Percentiles rank a stretch among this genome's conserved stretches.
phyloP scores from a whole-genome alignment of 768 basidiomycete genomes.

The Hemileccinum rubropunctum region DNA sequence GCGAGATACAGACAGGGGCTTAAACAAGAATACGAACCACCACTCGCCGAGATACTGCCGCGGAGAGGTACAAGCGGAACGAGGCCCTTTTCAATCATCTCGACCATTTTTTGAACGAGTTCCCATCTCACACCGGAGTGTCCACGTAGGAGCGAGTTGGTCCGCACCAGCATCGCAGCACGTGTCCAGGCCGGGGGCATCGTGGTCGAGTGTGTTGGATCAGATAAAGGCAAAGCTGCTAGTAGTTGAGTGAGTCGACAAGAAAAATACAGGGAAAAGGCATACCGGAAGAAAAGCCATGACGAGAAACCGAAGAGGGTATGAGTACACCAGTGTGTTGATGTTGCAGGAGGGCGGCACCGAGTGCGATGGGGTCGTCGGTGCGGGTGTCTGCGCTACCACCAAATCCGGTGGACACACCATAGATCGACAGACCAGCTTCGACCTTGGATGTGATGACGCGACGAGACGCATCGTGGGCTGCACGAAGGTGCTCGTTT shows the following conservation, averaged over 20 bases:
- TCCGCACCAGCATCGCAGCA: slow-evolving; percentile 81
- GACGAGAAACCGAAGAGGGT: slow-evolving; percentile 44
- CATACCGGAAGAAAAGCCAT: slow-evolving; percentile 3
- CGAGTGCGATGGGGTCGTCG: slow-evolving; percentile 66
- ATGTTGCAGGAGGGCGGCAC: slow-evolving; percentile 81
- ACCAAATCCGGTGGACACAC: slow-evolving; percentile 83
- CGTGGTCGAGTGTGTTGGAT: slow-evolving; percentile 61
- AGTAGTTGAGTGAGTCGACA: neutral
- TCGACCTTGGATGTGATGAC: slow-evolving; percentile 67
- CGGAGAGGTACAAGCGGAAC: slow-evolving; percentile 80
- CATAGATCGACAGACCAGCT: slow-evolving; percentile 71
- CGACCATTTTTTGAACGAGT: slow-evolving; percentile 75
- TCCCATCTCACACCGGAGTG: slow-evolving; percentile 85
- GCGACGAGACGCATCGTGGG: slow-evolving; percentile 60
- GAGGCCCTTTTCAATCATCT: slow-evolving; percentile 67
- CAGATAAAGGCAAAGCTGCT: slow-evolving; percentile 58
- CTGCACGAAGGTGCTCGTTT: slow-evolving; percentile 37
- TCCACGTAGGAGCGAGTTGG: slow-evolving; percentile 86
- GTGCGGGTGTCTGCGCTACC: slow-evolving; percentile 89
- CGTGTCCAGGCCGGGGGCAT: slow-evolving; percentile 91
- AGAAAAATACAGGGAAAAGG: neutral
- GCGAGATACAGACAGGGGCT: neutral
- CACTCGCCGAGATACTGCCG: slow-evolving; percentile 80
- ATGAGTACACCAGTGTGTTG: slow-evolving; percentile 70
- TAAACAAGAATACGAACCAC: slow-evolving; percentile 44